Percentiles rank a stretch among this genome's conserved stretches.
Conservation (phyloP, 2,329 filamentous ascomycete species). For the Nothophaeocryptopus gaeumannii region DNA sequence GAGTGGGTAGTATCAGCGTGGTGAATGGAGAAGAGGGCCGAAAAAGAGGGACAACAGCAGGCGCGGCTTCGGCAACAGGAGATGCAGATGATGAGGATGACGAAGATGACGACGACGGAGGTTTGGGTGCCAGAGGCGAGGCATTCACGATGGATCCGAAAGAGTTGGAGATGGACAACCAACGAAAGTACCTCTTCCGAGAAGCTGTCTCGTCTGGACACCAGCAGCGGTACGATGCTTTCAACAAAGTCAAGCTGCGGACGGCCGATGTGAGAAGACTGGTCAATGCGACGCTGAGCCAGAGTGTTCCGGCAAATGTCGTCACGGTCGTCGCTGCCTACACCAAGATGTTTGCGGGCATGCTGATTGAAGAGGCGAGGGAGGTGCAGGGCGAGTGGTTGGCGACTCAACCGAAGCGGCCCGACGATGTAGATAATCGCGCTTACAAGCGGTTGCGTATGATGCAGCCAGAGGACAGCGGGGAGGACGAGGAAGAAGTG, state of each 20-base stretch:
- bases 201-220: slow-evolving; percentile 60
- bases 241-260: slow-evolving; percentile 65
- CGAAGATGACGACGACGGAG: slow-evolving; percentile 56
- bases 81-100: slow-evolving; percentile 46
- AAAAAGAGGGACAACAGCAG: slow-evolving; percentile 22
- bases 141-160: slow-evolving; percentile 36
- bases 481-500: slow-evolving; percentile 20
- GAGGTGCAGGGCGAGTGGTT: slow-evolving; percentile 71
- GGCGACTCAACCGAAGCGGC: slow-evolving; percentile 52
- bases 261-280: slow-evolving; percentile 70
- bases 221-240: slow-evolving; percentile 67
- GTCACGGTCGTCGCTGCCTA: slow-evolving; percentile 73
- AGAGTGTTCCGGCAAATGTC: slow-evolving; percentile 71
- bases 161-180: slow-evolving; percentile 26
- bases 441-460: slow-evolving; percentile 32
- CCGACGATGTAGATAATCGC: slow-evolving; percentile 48
- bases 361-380: slow-evolving; percentile 70
- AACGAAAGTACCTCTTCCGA: slow-evolving; percentile 25
- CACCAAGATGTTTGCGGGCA: slow-evolving; percentile 73
- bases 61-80: slow-evolving; percentile 33
- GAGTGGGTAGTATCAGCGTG: slow-evolving; percentile 23
- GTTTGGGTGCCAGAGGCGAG: slow-evolving; percentile 51
- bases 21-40: slow-evolving; percentile 35
- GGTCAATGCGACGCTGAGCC: slow-evolving; percentile 76
- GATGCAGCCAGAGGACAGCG: slow-evolving; percentile 21